Conservation (phyloP, 495 filamentous ascomycete genomes). For the Cercophora samala region DNA sequence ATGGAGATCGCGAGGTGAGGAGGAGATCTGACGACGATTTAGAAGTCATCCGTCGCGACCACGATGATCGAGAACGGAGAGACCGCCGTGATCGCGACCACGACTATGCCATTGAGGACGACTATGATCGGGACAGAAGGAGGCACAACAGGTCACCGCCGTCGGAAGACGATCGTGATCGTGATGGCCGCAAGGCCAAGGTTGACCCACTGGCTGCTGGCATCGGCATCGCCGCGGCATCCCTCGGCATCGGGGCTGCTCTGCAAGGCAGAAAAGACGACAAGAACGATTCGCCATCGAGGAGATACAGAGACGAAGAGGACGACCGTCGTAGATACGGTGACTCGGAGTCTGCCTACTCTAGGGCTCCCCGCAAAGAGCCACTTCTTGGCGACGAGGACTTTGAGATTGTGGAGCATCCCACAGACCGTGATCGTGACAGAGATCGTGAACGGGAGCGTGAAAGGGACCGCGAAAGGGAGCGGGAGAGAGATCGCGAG, state of each 20-base stretch:
- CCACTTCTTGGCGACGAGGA: slow-evolving; percentile 36
- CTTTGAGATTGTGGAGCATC: slow-evolving; percentile 37
- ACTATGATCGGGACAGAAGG: slow-evolving; percentile 26
- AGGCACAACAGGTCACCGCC: slow-evolving; percentile 3
- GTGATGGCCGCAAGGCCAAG: slow-evolving; percentile 28
- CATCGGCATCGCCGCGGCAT: slow-evolving; percentile 36
- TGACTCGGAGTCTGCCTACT: slow-evolving; percentile 27
- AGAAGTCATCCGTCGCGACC: slow-evolving; percentile 24
- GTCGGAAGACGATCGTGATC: slow-evolving; percentile 26
- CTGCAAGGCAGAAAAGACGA: slow-evolving; percentile 23
- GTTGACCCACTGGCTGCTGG: slow-evolving; percentile 39
- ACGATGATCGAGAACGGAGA: slow-evolving; percentile 28
- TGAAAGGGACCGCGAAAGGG: slow-evolving; percentile 21
- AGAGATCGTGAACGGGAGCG: slow-evolving; percentile 21
- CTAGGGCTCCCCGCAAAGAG: slow-evolving; percentile 25
- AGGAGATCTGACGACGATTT: slow-evolving; percentile 40
- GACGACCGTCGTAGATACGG: slow-evolving; percentile 19
- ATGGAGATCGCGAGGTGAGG: slow-evolving; percentile 32
- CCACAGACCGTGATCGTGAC: slow-evolving; percentile 33
- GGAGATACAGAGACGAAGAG: slow-evolving; percentile 27
- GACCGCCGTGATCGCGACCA: slow-evolving; percentile 26
- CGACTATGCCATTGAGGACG: slow-evolving; percentile 21
- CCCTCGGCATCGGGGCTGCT: slow-evolving; percentile 35
- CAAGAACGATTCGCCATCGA: slow-evolving; percentile 24
- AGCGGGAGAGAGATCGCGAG: slow-evolving; percentile 27